These are phyloP conservation scores for Xylaria sp. DNA, from an alignment of 2,329 filamentous ascomycete genomes.

Conservation along the genomic window DNA sequence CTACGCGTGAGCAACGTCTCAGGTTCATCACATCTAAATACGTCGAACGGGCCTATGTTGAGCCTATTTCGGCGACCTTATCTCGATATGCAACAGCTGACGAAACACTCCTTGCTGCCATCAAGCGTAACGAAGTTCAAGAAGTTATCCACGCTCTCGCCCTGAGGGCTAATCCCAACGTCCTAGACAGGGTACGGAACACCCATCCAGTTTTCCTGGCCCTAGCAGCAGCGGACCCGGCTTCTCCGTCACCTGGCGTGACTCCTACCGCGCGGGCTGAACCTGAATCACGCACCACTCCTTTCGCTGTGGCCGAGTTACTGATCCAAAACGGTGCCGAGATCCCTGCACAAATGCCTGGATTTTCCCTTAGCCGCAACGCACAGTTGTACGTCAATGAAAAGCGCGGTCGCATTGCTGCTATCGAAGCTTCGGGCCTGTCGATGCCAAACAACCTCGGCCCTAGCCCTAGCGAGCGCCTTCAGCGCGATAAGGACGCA, in stretches of 20 bases:
- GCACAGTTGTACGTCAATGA: slow-evolving; percentile 88
- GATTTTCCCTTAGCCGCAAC: slow-evolving; percentile 83
- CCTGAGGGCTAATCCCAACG: slow-evolving; percentile 86
- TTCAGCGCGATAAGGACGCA: slow-evolving; percentile 71
- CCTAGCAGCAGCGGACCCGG: slow-evolving; percentile 90
- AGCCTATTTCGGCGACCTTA: slow-evolving; percentile 78
- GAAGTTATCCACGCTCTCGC: slow-evolving; percentile 92
- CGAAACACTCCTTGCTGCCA: slow-evolving; percentile 88
- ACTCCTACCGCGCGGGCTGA: slow-evolving; percentile 55
- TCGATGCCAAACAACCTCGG: slow-evolving; percentile 65
- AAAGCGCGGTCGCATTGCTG: slow-evolving; percentile 66
- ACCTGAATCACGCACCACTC: slow-evolving; percentile 64
- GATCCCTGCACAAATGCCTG: slow-evolving; percentile 78
- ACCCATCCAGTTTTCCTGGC: slow-evolving; percentile 93
- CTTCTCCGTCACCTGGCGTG: slow-evolving; percentile 70
- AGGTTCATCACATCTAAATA: slow-evolving; percentile 97
- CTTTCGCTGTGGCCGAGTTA: slow-evolving; percentile 91
- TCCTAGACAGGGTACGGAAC: slow-evolving; percentile 83
- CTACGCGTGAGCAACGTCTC: slow-evolving; percentile 89
- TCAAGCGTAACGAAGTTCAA: slow-evolving; percentile 96
- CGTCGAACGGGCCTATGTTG: slow-evolving; percentile 83
- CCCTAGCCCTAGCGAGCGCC: slow-evolving; percentile 57
- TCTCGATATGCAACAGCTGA: slow-evolving; percentile 83
- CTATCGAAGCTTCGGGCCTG: slow-evolving; percentile 52
- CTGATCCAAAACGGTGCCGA: slow-evolving; percentile 94